Evolutionary conservation across 2,329 filamentous ascomycete species (phyloP), one percentile per base, ranked within the genome.

Genomic region (Calonectria honghensis): DNA sequence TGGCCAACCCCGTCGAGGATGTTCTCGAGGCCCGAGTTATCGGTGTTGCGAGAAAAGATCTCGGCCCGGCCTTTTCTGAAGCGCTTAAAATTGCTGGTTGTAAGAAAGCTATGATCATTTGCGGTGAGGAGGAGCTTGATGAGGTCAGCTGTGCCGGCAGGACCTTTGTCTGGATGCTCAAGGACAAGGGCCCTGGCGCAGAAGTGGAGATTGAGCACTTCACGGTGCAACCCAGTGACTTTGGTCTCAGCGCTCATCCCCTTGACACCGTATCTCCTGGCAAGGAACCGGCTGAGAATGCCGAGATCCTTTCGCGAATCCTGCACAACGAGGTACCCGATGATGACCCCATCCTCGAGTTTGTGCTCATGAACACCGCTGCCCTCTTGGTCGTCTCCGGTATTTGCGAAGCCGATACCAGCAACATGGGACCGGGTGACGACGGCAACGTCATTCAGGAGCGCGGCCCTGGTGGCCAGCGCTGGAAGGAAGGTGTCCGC

Each of bases 401-500:
- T 4, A 89, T 98, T 41, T 98, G 96, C 82, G 96, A 98, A 77
- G 92, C 94, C 0, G 94, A 98, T 73, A 90, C 89, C 37, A 97
- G 94, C 82, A 87, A 91, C 82, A 95, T 97, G 94, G 95, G 95
- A 0, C 87, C 89, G 61, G 94, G 93, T 1, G 95, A 98, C 80
- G 94, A 96, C 80, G 95, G 95, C 0, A 89, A 93, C 52, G 95
- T 98, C 61, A 91, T 98, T 76, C 91, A 87, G 20, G 96, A 98
- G 83, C 89, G 94, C 63, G 96, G 97, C 0, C 96, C 96, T 6
- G 96, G 94, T 14, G 95, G 95, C 18, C 92, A 95, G 72, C 91
- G 96, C 81, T 99, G 97, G 97, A 99, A 98, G 87, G 96, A 98
- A 83, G 97, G 96, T 68, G 91, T 98, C 18, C 89, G 96, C 80